Conservation (phyloP, 169 alveolate species). For the Plasmodium sp. region DNA sequence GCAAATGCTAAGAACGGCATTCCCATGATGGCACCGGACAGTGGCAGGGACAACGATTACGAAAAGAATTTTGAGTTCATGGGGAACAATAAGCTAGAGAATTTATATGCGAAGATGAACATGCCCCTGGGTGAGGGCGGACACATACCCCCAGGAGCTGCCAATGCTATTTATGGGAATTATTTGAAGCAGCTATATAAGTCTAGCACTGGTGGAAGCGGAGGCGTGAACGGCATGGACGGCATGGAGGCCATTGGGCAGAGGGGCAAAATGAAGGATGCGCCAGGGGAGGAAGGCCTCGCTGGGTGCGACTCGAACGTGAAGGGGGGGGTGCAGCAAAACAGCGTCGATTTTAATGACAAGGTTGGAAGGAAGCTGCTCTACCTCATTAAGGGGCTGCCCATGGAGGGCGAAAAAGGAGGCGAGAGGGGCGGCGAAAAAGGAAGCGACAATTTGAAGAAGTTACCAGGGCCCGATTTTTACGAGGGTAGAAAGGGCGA, state of each 20-base stretch:
- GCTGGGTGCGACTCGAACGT: background rate
- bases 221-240: background rate
- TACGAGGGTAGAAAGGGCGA: background rate
- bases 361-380: constrained; percentile 34
- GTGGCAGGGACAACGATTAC: background rate
- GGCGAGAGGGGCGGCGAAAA: background rate
- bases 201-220: background rate
- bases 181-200: background rate
- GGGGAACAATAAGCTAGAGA: background rate
- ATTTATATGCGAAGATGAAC: background rate
- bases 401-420: background rate
- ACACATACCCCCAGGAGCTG: background rate
- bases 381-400: constrained; percentile 35
- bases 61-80: background rate
- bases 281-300: background rate
- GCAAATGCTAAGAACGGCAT: background rate
- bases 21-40: background rate
- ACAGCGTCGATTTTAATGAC: constrained; percentile 3
- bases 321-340: background rate
- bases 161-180: background rate
- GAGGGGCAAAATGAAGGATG: background rate
- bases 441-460: background rate
- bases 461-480: background rate
- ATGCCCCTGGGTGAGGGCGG: background rate
- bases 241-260: background rate